Conservation (phyloP, 495 filamentous ascomycete species). For the Aspergillus affinis region DNA sequence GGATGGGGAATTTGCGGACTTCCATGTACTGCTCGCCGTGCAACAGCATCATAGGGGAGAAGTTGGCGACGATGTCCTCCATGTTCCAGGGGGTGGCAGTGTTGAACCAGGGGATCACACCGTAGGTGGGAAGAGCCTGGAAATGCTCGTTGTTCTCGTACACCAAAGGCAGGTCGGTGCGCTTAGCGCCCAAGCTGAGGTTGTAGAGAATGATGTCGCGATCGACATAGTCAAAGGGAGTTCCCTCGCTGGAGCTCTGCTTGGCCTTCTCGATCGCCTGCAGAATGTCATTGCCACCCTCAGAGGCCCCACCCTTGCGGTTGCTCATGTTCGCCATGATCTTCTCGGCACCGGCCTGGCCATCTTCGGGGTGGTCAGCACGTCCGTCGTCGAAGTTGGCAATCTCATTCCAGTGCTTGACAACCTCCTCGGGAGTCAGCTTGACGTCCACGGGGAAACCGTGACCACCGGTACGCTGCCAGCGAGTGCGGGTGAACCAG, state of each 20-base stretch:
- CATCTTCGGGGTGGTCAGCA: conserved; percentile 82
- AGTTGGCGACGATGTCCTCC: conserved; percentile 86
- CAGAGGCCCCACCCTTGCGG: conserved; percentile 50
- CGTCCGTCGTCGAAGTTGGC: conserved; percentile 86
- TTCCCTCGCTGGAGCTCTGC: conserved; percentile 66
- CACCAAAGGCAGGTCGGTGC: conserved; percentile 81
- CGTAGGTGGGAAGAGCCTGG: conserved; percentile 90
- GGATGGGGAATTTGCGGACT: conserved; percentile 90
- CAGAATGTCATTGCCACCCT: conserved; percentile 51
- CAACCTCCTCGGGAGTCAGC: conserved; percentile 83
- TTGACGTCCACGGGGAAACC: conserved; percentile 89
- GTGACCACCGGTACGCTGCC: conserved; percentile 90
- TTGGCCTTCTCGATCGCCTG: conserved; percentile 76
- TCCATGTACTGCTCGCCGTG: conserved; percentile 99
- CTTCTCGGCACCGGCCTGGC: conserved; percentile 72
- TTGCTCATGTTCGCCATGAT: conserved; percentile 94
- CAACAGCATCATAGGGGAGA: conserved; percentile 97
- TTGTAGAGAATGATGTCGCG: conserved; percentile 94
- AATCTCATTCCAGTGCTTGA: conserved; percentile 75
- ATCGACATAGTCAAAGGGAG: conserved; percentile 79
- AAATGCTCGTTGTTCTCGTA: conserved; percentile 89
- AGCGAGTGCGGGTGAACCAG: conserved; percentile 88
- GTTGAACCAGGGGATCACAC: conserved; percentile 91
- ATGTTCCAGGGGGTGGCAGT: conserved; percentile 77
- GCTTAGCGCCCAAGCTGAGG: conserved; percentile 91